phyloP scores from a whole-genome alignment of 805 yeast species.

The Grigorovia yakushimaensis region DNA sequence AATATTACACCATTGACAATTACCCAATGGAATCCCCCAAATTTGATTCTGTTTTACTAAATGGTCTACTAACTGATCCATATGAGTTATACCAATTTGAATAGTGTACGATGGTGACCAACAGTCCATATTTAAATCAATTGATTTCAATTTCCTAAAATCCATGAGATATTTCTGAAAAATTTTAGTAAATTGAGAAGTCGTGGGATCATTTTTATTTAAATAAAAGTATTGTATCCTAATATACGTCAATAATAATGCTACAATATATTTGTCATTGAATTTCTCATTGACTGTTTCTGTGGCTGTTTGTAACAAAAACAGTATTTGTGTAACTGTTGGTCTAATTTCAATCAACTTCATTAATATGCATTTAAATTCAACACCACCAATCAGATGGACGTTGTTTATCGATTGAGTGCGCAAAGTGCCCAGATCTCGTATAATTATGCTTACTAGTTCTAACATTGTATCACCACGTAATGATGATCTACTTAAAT shows the following conservation, averaged over 20 bases:
- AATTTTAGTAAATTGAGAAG: constrained; percentile 37
- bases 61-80: constrained; percentile 70
- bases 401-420: constrained; percentile 9
- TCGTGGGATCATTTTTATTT: constrained; percentile 31
- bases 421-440: constrained; percentile 21
- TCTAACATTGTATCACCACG: constrained; percentile 24
- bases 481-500: constrained; percentile 16
- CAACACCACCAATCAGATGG: constrained; percentile 25
- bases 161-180: constrained; percentile 55
- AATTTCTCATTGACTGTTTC: constrained; percentile 42
- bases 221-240: constrained; percentile 33
- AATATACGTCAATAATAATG: constrained; percentile 53
- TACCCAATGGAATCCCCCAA: constrained; percentile 70
- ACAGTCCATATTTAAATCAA: constrained; percentile 31
- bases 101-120: constrained; percentile 21
- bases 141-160: constrained; percentile 52
- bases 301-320: constrained; percentile 37
- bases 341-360: constrained; percentile 75
- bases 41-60: constrained; percentile 49
- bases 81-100: constrained; percentile 31
- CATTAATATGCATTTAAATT: constrained; percentile 51
- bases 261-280: constrained; percentile 41
- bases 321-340: constrained; percentile 18
- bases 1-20: constrained; percentile 31
- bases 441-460: constrained; percentile 14